Evolutionary conservation across 768 basidiomycete genomes (phyloP), one percentile per base, ranked within the genome.

Genomic region (Serpula lacrymans): DNA sequence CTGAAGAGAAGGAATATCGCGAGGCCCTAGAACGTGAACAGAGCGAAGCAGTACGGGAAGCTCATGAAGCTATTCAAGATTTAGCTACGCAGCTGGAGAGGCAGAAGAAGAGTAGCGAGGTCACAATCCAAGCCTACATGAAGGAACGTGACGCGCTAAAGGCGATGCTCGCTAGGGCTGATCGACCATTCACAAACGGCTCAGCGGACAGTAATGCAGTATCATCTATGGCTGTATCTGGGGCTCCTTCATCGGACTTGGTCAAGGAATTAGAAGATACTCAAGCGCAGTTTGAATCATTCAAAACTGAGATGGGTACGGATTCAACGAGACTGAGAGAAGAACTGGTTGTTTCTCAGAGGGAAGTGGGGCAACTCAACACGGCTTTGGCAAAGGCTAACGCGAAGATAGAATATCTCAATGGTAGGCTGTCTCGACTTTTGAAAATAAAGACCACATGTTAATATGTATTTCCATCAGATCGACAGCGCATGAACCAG

Each of bases 71-170:
- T 1, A 92, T 98, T 51, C 75, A 82, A 43, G 77, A 82, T 26
- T 69, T 97, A 13, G 82, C 82, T 13, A 69, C 77, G 11, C 84
- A 92, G 58, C 68, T 96, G 10, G 89, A 94, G 47, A 68, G 73
- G 28, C 83, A 91, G 62, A 83, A 86, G 63, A 80, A 78, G 60
- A 72, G 70, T 58, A 73, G 76, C 55, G 82, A 86, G 24, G 63
- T 65, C n/a, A 71, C 82, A 32, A 81, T 89, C 29, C 83, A 88
- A 52, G 82, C 85, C 7, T 88, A 86, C 42, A 75, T 85, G 63
- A 88, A 88, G 62, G 95, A 98, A 63, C 69, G 91, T 5, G 96
- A 96, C 50, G 78, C 89, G 32, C 74, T 94, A 48, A 84, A 80
- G 51, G 73, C 75, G 27, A 77, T 96, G 74, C 70, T 93, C 12